Base-by-base conservation (phyloP, 2,329 filamentous ascomycete genomes). In the Zymoseptoria brevis region DNA sequence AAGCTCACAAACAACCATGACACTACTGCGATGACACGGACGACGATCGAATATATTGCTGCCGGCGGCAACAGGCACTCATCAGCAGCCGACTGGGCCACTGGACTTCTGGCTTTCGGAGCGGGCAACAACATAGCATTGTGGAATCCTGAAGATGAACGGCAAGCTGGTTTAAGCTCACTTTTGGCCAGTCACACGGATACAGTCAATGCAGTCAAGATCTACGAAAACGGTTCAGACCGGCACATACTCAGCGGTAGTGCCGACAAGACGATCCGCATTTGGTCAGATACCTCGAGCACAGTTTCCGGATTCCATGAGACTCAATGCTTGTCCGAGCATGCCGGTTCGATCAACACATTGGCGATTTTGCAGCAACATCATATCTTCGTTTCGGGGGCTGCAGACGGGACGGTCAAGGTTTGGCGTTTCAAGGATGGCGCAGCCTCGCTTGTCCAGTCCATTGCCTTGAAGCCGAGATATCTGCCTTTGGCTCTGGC, bases 41-140 rank as follows among this genome's bases (percentile, higher is more conserved):
- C 61, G n/a, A 53, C 48, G 41, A 29, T 67, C 35, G 66, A 67
- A 50, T 85, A 82, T 67, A 79, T 94, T 66, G 87, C 90, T 53
- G 85, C 87, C 63, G 94, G 94, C 61, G 93, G 90, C 53, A 99
- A 97, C 74, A 83, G 93, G 68, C 90, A 97, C 69, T 88, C 93
- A 19, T 86, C 87, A 16, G 89, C 90, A 26, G 92, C 93, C 26
- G 93, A 97, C 76, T 99, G 94, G 94, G 76, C 81, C 19, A 70
- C 73, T 63, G 89, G 88, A 8, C 72, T 91, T 51, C 79, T 99
- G 57, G 94, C 91, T 29, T 99, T 90, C 76, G 94, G 94, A 30
- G 87, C 92, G 8, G 90, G 95, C 74, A 86, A 87, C 67, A 94
- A 94, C 75, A 82, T 99, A 67, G 93, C 91, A 50, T 72, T 97